Conservation (phyloP, 2,329 filamentous ascomycete species). For the Ophiostoma triangulosporum region DNA sequence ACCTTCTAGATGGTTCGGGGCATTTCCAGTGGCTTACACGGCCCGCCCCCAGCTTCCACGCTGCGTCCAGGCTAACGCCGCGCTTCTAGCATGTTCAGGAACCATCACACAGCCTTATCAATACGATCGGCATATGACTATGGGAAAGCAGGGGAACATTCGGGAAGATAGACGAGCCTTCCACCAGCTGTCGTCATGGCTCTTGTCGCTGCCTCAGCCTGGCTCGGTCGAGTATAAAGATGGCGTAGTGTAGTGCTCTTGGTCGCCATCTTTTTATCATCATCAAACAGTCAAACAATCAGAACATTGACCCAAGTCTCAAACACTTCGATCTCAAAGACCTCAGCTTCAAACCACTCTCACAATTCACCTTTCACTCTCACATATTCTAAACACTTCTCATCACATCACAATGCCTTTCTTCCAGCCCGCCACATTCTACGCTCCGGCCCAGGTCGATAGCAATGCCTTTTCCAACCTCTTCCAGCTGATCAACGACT, state of each 20-base stretch:
- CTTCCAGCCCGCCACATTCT: constrained; percentile 39
- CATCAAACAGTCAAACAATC: background rate
- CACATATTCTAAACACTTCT: too few relatives aligned
- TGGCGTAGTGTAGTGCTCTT: background rate
- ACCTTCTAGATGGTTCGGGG: background rate
- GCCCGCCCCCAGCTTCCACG: background rate
- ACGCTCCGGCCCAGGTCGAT: constrained; percentile 14
- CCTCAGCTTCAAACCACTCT: background rate
- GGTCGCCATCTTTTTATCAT: background rate
- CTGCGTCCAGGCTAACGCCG: background rate
- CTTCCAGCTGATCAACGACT: constrained; percentile 50
- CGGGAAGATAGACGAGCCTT: background rate
- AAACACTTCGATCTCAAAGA: too few relatives aligned
- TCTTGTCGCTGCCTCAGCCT: too few relatives aligned
- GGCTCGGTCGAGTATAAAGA: background rate
- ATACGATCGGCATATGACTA: background rate
- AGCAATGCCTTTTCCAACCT: constrained; percentile 23
- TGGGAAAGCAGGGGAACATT: background rate
- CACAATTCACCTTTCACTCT: background rate
- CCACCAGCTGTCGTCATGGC: background rate
- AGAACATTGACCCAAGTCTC: background rate
- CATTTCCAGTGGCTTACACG: background rate
- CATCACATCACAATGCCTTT: constrained; percentile 18
- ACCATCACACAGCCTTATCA: background rate
- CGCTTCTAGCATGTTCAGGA: background rate